Conservation (phyloP, 176 grass and related monocot species). For the Musa acuminata region DNA sequence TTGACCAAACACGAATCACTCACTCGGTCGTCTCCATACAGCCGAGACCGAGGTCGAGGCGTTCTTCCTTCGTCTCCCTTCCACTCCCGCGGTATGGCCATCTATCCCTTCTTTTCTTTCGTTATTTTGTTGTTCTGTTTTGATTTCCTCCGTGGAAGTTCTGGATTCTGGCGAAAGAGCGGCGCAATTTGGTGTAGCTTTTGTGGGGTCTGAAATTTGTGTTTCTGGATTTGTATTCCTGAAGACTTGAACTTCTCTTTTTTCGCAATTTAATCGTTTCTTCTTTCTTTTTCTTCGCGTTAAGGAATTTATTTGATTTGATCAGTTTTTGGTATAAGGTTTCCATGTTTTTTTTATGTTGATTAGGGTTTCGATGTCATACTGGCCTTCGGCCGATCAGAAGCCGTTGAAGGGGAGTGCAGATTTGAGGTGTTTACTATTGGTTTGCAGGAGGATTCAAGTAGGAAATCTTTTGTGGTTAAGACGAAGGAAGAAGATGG, state of each 20-base stretch:
- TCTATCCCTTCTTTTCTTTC: background rate
- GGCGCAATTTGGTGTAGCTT: background rate
- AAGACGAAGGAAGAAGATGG: slow-evolving; percentile 27
- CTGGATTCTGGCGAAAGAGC: background rate
- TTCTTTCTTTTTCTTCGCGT: no score
- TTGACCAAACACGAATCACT: no score
- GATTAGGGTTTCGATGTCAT: background rate
- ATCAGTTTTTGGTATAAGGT: no score
- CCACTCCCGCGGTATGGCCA: background rate
- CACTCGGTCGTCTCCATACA: no score
- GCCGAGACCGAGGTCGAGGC: no score
- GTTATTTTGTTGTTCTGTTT: background rate
- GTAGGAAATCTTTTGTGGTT: no score
- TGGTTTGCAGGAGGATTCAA: background rate
- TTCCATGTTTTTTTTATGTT: no score
- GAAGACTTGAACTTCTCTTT: no score
- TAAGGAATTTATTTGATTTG: no score
- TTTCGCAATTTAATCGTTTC: no score
- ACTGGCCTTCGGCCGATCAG: background rate
- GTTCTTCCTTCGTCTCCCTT: background rate
- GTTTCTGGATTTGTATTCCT: background rate
- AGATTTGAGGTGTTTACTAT: no score
- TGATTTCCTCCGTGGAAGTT: background rate
- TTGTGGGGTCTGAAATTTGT: background rate
- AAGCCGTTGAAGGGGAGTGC: no score